Evolutionary conservation across 306 rosid genomes (phyloP).

Genomic region (Quillaja saponaria): DNA sequence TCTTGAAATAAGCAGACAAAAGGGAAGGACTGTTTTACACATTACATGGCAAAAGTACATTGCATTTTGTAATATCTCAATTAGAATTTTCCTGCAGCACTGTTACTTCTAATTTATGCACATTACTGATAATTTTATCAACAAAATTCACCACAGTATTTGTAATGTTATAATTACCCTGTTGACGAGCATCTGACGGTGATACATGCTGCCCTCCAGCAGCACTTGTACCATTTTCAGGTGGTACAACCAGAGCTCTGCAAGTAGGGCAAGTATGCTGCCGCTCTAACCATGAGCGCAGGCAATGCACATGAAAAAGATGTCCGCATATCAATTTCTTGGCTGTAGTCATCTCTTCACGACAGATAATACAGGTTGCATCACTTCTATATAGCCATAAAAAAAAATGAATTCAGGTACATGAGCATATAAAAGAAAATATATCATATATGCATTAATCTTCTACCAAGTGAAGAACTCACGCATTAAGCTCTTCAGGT

Average conservation of each 20-base stretch:
- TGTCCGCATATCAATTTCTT: slow-evolving; percentile 97
- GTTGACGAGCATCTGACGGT: slow-evolving; percentile 62
- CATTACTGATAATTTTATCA: slow-evolving; percentile 13
- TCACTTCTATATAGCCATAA: slow-evolving; percentile 72
- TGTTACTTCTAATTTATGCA: neutral
- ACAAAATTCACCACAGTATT: neutral
- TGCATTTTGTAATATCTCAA: too few relatives aligned
- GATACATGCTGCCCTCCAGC: slow-evolving; percentile 68
- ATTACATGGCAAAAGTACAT: too few relatives aligned
- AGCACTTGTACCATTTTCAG: slow-evolving; percentile 67
- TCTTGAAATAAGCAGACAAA: too few relatives aligned
- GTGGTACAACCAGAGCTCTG: slow-evolving; percentile 93
- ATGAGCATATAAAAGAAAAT: slow-evolving; percentile 20
- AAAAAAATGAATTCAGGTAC: slow-evolving; percentile 9
- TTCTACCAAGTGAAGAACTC: slow-evolving; percentile 42
- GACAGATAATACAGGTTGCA: slow-evolving; percentile 96
- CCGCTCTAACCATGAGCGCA: slow-evolving; percentile 98
- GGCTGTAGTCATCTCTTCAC: slow-evolving; percentile 98
- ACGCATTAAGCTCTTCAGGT: slow-evolving; percentile 92
- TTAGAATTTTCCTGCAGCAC: too few relatives aligned
- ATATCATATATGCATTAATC: slow-evolving; percentile 7
- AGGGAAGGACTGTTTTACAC: too few relatives aligned
- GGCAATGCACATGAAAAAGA: slow-evolving; percentile 92
- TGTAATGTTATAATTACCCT: slow-evolving; percentile 48
- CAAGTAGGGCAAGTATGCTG: slow-evolving; percentile 99